These are phyloP conservation scores for Evansstolkia leycettana DNA, from an alignment of 495 filamentous ascomycete species.

Conservation along the genomic window DNA sequence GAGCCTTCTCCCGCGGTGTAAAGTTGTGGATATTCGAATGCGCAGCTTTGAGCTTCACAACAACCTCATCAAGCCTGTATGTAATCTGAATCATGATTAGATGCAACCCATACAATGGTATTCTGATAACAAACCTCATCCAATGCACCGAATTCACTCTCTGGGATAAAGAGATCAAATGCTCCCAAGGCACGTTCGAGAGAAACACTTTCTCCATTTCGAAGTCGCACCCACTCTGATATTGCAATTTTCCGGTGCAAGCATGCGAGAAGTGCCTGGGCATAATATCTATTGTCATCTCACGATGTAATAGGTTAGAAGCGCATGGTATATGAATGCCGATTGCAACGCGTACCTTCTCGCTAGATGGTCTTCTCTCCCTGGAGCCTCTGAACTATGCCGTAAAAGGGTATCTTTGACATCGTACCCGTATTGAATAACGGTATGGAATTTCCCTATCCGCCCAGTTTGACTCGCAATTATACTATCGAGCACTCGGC, in stretches of 20 bases:
- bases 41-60: conserved; percentile 34
- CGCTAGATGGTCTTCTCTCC: conserved; percentile 63
- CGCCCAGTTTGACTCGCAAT: conserved; percentile 55
- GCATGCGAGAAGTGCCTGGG: conserved; percentile 54
- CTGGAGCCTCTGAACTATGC: conserved; percentile 45
- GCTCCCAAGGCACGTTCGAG: conserved; percentile 67
- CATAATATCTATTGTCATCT: conserved; percentile 51
- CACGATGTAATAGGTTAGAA: background rate
- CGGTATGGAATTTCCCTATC: conserved; percentile 52
- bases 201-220: conserved; percentile 35
- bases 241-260: conserved; percentile 76
- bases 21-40: conserved; percentile 36
- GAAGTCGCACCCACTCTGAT: conserved; percentile 55
- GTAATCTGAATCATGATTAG: conserved; percentile 35
- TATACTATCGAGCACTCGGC: conserved; percentile 52
- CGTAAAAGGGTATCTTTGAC: conserved; percentile 72
- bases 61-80: conserved; percentile 49
- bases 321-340: too few relatives aligned
- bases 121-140: conserved; percentile 44
- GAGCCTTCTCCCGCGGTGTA: conserved; percentile 52
- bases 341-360: conserved; percentile 56
- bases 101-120: too few relatives aligned
- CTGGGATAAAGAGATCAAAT: conserved; percentile 79
- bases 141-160: conserved; percentile 55
- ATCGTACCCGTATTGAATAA: conserved; percentile 69